Evolutionary conservation across 345 rosid genomes (phyloP), one percentile per base, ranked within the genome.

Genomic region (Rhizophora apiculata): DNA sequence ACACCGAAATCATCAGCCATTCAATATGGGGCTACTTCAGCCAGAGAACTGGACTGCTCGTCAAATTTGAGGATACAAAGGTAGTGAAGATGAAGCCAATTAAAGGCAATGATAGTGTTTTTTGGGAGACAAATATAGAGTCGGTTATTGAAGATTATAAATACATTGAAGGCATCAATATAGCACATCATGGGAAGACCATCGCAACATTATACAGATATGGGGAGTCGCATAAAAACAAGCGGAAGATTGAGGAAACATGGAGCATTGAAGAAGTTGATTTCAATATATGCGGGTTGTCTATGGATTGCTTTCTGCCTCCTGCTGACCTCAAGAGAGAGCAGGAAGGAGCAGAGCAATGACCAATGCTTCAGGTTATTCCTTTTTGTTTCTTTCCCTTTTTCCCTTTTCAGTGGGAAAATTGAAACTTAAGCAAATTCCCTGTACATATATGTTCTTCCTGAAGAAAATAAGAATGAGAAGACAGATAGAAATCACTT

Each of bases 251-350:
- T n/a, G 96, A 94, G 59, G 98, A 94, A 81, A 81, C 80, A 11
- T 94, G 98, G 97, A 75, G 76, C 72, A 94, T 94, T n/a, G 98
- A 94, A 46, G 97, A 91, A 68, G 92, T 89, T 20, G 98, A 87
- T 74, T 94, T 91, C 73, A 94, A 94, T 53, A 86, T 94, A 5
- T 76, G 85, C 71, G 97, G 97, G 20, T 71, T 92, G 82, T 86
- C 87, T 10, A 75, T 57, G 75, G 97, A 95, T 64, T 83, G 83
- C 63, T 95, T 95, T 66, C 76, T 95, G 64, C 96, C 99, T 70
- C 98, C 99, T 26, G 82, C 92, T 66, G 96, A 95, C 76, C 80
- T 92, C 16, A 86, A 80, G 67, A 87, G 81, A 68, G 86, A 78
- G 59, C 87, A 78, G 62, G 78, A 82, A 6, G 68, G 55, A 6